Percentiles rank a stretch among this genome's conserved stretches.
Conservation (phyloP, 306 rosid genomes). For the Delonix regia region DNA sequence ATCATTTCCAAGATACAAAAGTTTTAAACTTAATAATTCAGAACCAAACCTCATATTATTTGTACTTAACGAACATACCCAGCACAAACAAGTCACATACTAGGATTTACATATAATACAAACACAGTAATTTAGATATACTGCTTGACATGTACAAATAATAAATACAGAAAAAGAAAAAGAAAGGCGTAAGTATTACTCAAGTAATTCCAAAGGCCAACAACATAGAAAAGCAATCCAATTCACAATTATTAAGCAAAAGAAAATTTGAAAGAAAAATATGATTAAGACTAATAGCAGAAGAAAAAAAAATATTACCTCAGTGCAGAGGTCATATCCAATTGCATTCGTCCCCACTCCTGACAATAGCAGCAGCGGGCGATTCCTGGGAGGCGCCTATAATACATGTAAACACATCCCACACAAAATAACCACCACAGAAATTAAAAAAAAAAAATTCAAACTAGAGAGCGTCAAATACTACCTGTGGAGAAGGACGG, state of each 20-base stretch:
- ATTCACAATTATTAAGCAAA: conserved; percentile 1
- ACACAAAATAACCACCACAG: not conserved
- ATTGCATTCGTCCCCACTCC: conserved; percentile 98
- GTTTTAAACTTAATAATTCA: too few species aligned
- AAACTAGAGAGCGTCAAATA: not conserved
- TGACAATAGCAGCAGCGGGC: conserved; percentile 80
- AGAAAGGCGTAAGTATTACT: not conserved
- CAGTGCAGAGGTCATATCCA: conserved; percentile 95
- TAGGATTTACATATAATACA: not conserved
- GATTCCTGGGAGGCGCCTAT: conserved; percentile 90
- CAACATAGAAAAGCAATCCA: conserved; percentile 18
- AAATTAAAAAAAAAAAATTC: not conserved
- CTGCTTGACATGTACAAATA: not conserved
- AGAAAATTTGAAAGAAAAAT: not conserved
- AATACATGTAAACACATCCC: conserved; percentile 16
- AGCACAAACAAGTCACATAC: conserved; percentile 20
- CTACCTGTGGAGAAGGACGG: conserved; percentile 75
- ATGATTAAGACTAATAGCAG: not conserved
- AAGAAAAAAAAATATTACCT: conserved; percentile 43
- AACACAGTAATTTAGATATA: conserved; percentile 18
- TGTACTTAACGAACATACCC: too few species aligned
- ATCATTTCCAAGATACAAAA: too few species aligned
- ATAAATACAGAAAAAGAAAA: not conserved
- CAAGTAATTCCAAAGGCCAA: conserved; percentile 2
- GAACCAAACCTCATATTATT: too few species aligned